Base-by-base conservation (phyloP, 163 green algal genomes). In the Scenedesmus sp. region DNA sequence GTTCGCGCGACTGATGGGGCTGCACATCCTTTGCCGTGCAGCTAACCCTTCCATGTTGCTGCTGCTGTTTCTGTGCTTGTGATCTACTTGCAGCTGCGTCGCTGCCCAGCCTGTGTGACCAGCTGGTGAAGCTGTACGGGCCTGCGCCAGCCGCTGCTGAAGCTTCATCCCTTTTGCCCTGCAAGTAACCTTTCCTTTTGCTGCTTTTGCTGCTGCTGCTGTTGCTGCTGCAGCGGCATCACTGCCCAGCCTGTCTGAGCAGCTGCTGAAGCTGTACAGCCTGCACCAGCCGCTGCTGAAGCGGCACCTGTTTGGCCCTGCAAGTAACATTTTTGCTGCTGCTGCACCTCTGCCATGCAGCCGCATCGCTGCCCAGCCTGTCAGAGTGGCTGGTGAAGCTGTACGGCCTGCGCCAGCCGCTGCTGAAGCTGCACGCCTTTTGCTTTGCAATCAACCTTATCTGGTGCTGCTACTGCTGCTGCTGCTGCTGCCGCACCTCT, bases 91-190 rank as follows among this genome's bases (percentile, higher is more conserved):
- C 34, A 46, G 91, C 77, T 67, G 8, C 92, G 5, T 77, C 92
- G 4, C 77, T 92, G 3, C 91, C 93, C n/a, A 60, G 54, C 2
- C 64, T 96, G 5, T 91, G 93, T 26, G 94, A 97, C 46, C 82
- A 93, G 34, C 82, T 97, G 59, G 88, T 98, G 55, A 94, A 96
- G 91, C 95, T 98, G 81, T 96, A 95, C 91, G 20, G 34, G 83
- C 2, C 95, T 98, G 60, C 90, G 90, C 16, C 97, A 99, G 94
- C 96, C 96, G 16, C 94, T 99, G 91, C 94, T 99, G 57, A 96
- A 93, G 15, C 91, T 96, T 0, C 95, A 97, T 81, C 92, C 95
- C 9, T 46, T 46, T 46, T 46, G 34, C 34, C 34, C 34, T 46
- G 34, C 34, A 46, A 46, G 34, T 46, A 46, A 46, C 34, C 34